These are phyloP conservation scores for Pseudonectria foliicola DNA, from an alignment of 2,329 filamentous ascomycete genomes.

Conservation along the genomic window DNA sequence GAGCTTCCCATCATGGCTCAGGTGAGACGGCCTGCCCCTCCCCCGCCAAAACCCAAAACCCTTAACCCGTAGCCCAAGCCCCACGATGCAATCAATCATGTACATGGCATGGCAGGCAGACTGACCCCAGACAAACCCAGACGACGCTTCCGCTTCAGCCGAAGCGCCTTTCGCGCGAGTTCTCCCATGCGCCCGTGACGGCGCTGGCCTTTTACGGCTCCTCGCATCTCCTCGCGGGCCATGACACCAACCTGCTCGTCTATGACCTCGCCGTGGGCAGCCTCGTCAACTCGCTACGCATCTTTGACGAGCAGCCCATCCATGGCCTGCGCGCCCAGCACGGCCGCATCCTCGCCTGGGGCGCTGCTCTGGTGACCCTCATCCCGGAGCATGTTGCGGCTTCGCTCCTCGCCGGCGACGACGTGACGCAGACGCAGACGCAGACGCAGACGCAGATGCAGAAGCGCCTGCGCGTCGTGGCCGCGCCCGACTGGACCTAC, in stretches of 20 bases:
- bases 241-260: constrained; percentile 51
- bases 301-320: constrained; percentile 64
- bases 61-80: too few relatives aligned
- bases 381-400: constrained; percentile 23
- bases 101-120: too few relatives aligned
- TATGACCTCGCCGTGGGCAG: constrained; percentile 36
- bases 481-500: constrained; percentile 70
- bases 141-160: too few relatives aligned
- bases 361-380: constrained; percentile 51
- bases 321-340: constrained; percentile 58
- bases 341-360: constrained; percentile 57
- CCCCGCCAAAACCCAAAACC: too few relatives aligned
- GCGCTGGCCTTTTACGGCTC: constrained; percentile 44
- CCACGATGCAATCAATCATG: too few relatives aligned
- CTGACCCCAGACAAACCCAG: too few relatives aligned
- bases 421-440: constrained; percentile 10
- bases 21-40: too few relatives aligned
- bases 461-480: constrained; percentile 14
- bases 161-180: constrained; percentile 20
- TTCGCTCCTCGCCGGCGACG: constrained; percentile 11
- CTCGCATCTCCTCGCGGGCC: constrained; percentile 47
- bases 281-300: constrained; percentile 34
- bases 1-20: too few relatives aligned
- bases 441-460: too few relatives aligned
- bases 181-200: constrained; percentile 50